Percentiles rank a stretch among this genome's conserved stretches.
Evolutionary conservation across 169 alveolate species (phyloP).

Genomic region (Plasmodium berghei): DNA sequence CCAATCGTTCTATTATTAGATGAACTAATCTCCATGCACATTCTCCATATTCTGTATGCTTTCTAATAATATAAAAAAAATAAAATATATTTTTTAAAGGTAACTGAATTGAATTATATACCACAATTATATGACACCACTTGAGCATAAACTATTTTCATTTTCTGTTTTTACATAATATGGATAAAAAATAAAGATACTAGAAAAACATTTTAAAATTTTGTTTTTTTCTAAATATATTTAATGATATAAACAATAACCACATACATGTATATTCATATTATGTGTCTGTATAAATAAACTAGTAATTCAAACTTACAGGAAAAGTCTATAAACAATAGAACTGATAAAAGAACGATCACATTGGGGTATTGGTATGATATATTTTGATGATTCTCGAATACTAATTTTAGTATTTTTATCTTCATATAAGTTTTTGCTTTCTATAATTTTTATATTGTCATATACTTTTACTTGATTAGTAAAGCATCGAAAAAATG

Average conservation of each 20-base stretch:
- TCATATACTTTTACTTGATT: slow-evolving; percentile 70
- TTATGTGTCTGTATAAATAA: slow-evolving; percentile 3
- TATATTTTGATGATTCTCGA: slow-evolving; percentile 69
- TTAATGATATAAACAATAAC: background rate
- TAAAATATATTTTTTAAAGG: background rate
- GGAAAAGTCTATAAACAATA: slow-evolving; percentile 34
- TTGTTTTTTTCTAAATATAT: background rate
- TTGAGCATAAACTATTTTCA: slow-evolving; percentile 2
- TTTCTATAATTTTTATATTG: slow-evolving; percentile 52
- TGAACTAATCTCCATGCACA: slow-evolving; percentile 84
- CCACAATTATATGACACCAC: background rate
- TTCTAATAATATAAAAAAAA: slow-evolving; percentile 23
- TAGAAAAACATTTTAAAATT: background rate
- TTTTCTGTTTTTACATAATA: background rate
- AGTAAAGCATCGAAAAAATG: slow-evolving; percentile 37
- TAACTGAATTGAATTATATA: background rate
- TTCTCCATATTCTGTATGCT: slow-evolving; percentile 77
- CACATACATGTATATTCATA: background rate
- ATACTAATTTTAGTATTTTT: slow-evolving; percentile 65
- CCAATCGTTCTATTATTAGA: slow-evolving; percentile 83
- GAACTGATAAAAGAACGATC: slow-evolving; percentile 72
- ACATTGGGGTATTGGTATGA: slow-evolving; percentile 71
- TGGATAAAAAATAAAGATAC: background rate
- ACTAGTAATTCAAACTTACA: slow-evolving; percentile 16
- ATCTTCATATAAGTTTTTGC: slow-evolving; percentile 69